These are phyloP conservation scores for Leccinum barrowsii DNA, from an alignment of 768 basidiomycete species.

Conservation along the genomic window DNA sequence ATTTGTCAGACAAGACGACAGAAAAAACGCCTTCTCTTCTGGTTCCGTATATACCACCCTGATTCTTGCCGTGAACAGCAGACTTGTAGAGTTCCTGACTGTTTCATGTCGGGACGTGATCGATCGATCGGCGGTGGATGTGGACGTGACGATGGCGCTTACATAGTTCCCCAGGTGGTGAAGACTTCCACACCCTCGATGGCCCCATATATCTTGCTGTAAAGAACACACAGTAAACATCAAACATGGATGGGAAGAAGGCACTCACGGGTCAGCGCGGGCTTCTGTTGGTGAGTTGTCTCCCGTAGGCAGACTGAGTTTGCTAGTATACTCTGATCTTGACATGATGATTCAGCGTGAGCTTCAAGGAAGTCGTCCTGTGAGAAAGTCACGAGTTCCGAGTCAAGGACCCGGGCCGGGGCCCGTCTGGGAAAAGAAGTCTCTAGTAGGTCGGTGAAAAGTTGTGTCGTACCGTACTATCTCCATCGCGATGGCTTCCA, in stretches of 20 bases:
- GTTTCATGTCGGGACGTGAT: background rate
- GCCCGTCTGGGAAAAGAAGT: background rate
- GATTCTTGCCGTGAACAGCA: constrained; percentile 13
- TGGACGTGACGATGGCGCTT: background rate
- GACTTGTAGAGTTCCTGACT: constrained; percentile 10
- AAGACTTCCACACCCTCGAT: constrained; percentile 24
- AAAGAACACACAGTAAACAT: background rate
- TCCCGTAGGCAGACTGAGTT: too few relatives aligned
- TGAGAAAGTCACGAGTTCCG: background rate
- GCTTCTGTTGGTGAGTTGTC: too few relatives aligned
- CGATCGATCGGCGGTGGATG: background rate
- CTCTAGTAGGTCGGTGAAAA: background rate
- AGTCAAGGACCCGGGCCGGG: background rate
- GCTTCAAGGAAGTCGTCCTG: background rate
- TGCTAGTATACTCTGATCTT: too few relatives aligned
- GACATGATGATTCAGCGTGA: too few relatives aligned
- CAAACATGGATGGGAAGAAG: background rate
- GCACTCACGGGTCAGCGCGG: background rate
- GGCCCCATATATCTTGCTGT: constrained; percentile 21
- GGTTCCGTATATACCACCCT: constrained; percentile 23
- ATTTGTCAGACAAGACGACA: constrained; percentile 17
- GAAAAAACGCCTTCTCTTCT: constrained; percentile 10
- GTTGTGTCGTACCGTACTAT: background rate
- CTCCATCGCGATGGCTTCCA: constrained; percentile 11
- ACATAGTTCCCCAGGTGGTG: constrained; percentile 15